Conservation (phyloP, 805 yeast species). For the Sungouiella blattae region DNA sequence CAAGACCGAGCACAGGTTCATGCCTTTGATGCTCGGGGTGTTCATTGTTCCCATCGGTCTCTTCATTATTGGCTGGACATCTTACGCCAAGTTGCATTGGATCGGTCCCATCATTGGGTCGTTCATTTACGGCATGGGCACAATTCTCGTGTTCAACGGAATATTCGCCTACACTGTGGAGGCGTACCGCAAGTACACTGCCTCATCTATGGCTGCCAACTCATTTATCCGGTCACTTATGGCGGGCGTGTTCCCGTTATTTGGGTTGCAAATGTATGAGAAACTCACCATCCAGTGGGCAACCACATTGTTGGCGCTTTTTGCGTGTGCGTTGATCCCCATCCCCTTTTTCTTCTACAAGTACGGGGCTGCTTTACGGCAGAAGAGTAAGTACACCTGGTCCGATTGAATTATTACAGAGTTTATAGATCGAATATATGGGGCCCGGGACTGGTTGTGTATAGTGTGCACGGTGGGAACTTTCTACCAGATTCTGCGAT, state of each 20-base stretch:
- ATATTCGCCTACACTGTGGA: constrained; percentile 14
- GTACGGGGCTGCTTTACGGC: constrained; percentile 18
- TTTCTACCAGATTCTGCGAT: constrained; percentile 1
- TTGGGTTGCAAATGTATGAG: constrained; percentile 13
- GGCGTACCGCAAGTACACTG: constrained; percentile 13
- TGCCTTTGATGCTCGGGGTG: constrained; percentile 12
- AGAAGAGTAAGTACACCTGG: constrained; percentile 27
- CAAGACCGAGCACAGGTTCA: constrained; percentile 8
- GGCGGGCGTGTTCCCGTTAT: constrained; percentile 12
- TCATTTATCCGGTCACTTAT: constrained; percentile 11
- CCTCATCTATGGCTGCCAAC: constrained; percentile 16
- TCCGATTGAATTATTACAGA: constrained; percentile 3
- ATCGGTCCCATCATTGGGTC: constrained; percentile 14
- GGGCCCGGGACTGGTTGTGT: too few relatives aligned
- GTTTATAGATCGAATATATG: neutral
- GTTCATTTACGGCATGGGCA: constrained; percentile 11
- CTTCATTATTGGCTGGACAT: constrained; percentile 15
- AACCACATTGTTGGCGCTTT: constrained; percentile 9
- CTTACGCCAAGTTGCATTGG: constrained; percentile 10
- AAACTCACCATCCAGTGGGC: constrained; percentile 15
- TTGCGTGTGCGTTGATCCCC: constrained; percentile 9
- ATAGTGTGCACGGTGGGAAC: too few relatives aligned
- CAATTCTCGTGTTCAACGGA: constrained; percentile 13
- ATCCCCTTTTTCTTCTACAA: constrained; percentile 12
- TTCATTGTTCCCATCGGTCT: constrained; percentile 14